Evolutionary conservation across 306 rosid genomes (phyloP), one percentile per base, ranked within the genome.

Genomic region (Vachellia collinsii): DNA sequence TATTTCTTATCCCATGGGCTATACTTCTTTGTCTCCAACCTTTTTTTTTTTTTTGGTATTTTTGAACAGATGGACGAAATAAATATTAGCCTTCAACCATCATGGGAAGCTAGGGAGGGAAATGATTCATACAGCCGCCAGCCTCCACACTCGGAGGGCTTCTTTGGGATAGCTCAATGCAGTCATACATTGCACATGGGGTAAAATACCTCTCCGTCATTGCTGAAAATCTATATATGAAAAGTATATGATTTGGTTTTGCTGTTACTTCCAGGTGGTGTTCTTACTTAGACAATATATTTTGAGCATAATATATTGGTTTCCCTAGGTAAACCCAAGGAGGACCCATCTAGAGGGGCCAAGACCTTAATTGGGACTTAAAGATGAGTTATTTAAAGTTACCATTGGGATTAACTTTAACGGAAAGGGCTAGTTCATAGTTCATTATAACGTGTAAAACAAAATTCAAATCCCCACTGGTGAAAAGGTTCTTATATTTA

Each of bases 51-150:
- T 10, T 4, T 44, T 44, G 3, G 51, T 85, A 74, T 85, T 82
- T 69, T 42, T 69, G 73, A 4, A 39, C 74, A 91, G 95, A 66
- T 91, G 86, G 93, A 87, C 4, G 92, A 85, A 62, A 75, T 82
- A 50, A 76, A 81, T 61, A 70, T 58, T 36, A 37, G 61, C 58
- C 46, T 84, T 86, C 88, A 86, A 79, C 70, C 83, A 77, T 39
- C 84, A 63, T 79, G 88, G 89, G 87, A 81, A 78, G 78, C 81
- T 23, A 71, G 84, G 77, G 90, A 89, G 59, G 83, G 72, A 78
- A 86, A 82, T 83, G 81, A 69, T 63, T 76, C 87, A 29, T 83
- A 70, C 80, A 75, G 79, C 77, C 54, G 74, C 79, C 86, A 85
- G 34, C 87, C 83, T 82, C 81, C 79, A 12, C 88, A 86, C 43